These are phyloP conservation scores for Dryadomyces quercus-mongolicae DNA, from an alignment of 2,329 filamentous ascomycete species.

Conservation along the genomic window DNA sequence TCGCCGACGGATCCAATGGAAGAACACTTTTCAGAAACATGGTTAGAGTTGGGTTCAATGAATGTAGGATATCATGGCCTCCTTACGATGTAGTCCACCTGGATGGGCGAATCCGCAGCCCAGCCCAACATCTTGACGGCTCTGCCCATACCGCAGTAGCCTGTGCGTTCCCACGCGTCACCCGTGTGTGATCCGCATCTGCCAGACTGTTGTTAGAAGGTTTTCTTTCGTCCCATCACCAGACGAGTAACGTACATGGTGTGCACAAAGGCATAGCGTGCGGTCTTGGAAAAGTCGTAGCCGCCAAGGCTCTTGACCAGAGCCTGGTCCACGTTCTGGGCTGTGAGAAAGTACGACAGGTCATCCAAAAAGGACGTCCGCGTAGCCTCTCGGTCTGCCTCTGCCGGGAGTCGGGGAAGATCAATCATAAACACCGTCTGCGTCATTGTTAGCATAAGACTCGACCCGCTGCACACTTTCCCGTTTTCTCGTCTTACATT, in stretches of 20 bases:
- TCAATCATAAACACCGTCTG: slow-evolving; percentile 86
- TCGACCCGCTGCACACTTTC: not conserved
- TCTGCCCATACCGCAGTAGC: slow-evolving; percentile 61
- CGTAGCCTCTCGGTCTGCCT: slow-evolving; percentile 8
- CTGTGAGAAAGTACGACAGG: slow-evolving; percentile 56
- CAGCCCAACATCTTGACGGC: slow-evolving; percentile 55
- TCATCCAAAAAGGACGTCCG: slow-evolving; percentile 50
- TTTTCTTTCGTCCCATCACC: slow-evolving; percentile 10
- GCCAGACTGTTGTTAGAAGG: too few species aligned
- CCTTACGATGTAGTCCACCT: slow-evolving; percentile 62
- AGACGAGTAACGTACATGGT: slow-evolving; percentile 51
- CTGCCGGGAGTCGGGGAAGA: slow-evolving; percentile 48
- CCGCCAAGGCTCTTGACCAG: slow-evolving; percentile 56
- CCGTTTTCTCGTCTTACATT: slow-evolving; percentile 50
- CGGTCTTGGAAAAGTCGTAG: slow-evolving; percentile 73
- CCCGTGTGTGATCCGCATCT: slow-evolving; percentile 35
- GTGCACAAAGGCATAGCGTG: slow-evolving; percentile 67
- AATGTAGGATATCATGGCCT: not conserved
- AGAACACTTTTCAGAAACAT: slow-evolving; percentile 44
- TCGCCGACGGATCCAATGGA: slow-evolving; percentile 69
- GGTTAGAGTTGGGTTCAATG: not conserved
- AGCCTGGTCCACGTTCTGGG: slow-evolving; percentile 50
- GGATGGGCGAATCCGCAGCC: slow-evolving; percentile 37
- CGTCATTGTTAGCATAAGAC: not conserved
- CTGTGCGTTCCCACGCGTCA: slow-evolving; percentile 35